Conservation (phyloP, 2,329 filamentous ascomycete genomes). For the Fusarium nygamai region DNA sequence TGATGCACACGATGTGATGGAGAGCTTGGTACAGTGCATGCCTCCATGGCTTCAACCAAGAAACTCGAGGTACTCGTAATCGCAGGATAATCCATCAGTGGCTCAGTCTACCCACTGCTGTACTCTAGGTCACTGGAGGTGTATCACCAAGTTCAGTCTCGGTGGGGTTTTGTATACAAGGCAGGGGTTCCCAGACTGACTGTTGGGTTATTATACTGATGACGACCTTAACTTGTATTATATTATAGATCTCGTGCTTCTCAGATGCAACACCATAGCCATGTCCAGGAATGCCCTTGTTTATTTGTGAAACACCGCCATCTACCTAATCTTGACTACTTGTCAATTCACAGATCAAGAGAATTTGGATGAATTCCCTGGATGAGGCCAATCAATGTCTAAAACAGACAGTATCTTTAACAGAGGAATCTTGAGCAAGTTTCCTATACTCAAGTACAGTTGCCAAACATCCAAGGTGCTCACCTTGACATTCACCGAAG, state of each 20-base stretch:
- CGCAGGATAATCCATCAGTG: neutral
- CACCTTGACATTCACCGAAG: neutral
- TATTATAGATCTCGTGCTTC: neutral
- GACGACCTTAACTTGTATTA: neutral
- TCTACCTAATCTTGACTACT: neutral
- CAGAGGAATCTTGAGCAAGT: neutral
- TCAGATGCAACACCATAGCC: neutral
- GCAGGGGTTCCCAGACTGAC: constrained; percentile 4
- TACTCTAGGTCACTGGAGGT: neutral
- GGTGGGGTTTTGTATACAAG: neutral
- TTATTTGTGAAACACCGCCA: neutral
- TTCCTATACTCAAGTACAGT: no score
- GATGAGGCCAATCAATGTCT: neutral
- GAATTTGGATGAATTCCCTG: neutral
- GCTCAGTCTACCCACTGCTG: neutral
- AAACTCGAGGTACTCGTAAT: neutral
- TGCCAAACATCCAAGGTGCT: neutral
- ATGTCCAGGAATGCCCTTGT: neutral
- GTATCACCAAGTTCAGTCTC: constrained; percentile 1
- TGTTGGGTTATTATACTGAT: neutral
- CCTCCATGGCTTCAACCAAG: neutral
- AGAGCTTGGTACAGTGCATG: neutral
- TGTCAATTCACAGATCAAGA: neutral
- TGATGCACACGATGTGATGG: constrained; percentile 22
- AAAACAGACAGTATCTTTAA: neutral